Conservation (phyloP, 331 rosid genomes). For the Stylosanthes scabra region DNA sequence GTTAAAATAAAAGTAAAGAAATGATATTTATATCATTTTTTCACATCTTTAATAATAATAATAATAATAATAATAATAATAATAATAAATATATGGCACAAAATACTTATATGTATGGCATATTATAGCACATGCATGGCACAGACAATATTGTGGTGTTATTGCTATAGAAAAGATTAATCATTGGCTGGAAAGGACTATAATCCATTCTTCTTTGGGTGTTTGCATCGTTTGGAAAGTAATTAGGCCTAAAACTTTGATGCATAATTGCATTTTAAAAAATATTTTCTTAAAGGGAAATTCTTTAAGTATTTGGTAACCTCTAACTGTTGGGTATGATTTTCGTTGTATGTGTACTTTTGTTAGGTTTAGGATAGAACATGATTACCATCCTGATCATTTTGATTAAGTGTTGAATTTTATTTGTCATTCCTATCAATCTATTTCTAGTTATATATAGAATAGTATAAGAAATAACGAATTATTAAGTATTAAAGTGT, state of each 20-base stretch:
- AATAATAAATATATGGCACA: no score
- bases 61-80: no score
- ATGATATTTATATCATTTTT: no score
- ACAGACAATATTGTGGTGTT: conserved; percentile 1
- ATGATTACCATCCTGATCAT: not conserved
- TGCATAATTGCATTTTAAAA: not conserved
- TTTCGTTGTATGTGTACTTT: not conserved
- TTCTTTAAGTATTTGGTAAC: not conserved
- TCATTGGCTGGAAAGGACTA: conserved; percentile 30
- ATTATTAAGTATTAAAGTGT: not conserved
- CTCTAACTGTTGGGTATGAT: not conserved
- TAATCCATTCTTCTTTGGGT: no score
- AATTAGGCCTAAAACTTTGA: not conserved
- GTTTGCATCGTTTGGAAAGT: no score
- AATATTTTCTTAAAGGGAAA: not conserved
- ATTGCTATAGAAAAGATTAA: not conserved
- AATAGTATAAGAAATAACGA: not conserved
- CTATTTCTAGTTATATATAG: not conserved
- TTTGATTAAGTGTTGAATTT: not conserved
- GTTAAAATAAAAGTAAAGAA: no score
- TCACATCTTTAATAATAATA: no score
- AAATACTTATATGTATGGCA: no score
- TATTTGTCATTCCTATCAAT: not conserved
- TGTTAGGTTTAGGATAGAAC: not conserved
- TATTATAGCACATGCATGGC: not conserved